Base-by-base conservation (phyloP, 2,329 filamentous ascomycete species). In the Fusarium musae region DNA sequence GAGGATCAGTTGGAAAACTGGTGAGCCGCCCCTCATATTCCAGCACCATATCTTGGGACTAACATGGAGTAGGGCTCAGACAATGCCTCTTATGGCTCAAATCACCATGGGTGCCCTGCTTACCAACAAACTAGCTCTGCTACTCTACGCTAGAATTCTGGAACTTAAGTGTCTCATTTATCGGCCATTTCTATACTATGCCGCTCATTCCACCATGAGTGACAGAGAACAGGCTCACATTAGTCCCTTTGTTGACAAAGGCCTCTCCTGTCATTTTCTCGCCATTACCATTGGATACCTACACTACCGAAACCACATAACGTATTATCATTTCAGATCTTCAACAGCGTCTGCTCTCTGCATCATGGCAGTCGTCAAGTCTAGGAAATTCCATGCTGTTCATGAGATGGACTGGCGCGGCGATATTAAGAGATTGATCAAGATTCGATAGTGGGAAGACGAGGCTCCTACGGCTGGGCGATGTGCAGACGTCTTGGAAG, bases 11-110 rank as follows among this genome's bases (percentile, higher is more conserved):
- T 47, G 7, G 26, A 47, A 0, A 28, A 21, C 19, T 47, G 26
- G 19, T 46, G 17, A 15, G 26, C 8, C 17, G 26, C 13, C 4
- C 26, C 26, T 26, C 26, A 6, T 26, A 9, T 13, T 3, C 1
- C 17, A 46, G 43, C 3, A 0, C 23, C 21, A 28, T 46, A 1
- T 3, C 1, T 4, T 21, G 8, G 21, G 3, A 6, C 26, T 21
- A 21, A 46, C 5, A 28, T 21, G 17, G 26, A 28, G 12, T 10
- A 47, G 44, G 44, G 44, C 19, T 10, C 26, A 28, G 9, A 28
- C 26, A 2, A 47, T 47, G 26, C 44, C 17, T 47, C 12, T 28
- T 2, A 21, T 47, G 26, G 26, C 26, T 47, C 26, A 28, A 21
- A 47, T 47, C 5, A 47, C 17, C 9, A 28, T 47, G 44, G 26